phyloP scores from a whole-genome alignment of 2,329 filamentous ascomycete genomes.

The Amylocarpus encephaloides region DNA sequence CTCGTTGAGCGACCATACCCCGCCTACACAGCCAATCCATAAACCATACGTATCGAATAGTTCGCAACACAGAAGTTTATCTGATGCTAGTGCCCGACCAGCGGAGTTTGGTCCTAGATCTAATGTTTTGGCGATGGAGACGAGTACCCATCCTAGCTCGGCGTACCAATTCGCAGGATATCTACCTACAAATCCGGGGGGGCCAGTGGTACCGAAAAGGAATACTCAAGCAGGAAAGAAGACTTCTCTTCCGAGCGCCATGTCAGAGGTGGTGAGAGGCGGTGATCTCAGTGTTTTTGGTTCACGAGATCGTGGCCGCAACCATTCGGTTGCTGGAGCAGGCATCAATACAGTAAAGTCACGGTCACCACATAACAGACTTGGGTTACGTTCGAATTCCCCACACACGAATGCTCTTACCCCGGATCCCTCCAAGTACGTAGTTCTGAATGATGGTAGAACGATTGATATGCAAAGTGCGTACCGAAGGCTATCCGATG shows the following conservation, averaged over 20 bases:
- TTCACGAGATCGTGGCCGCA: slow-evolving; percentile 22
- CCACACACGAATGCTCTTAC: slow-evolving; percentile 14
- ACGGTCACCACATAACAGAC: slow-evolving; percentile 28
- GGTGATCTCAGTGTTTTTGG: slow-evolving; percentile 43
- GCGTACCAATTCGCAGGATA: slow-evolving; percentile 59
- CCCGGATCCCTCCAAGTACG: slow-evolving; percentile 29
- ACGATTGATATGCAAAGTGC: slow-evolving; percentile 62
- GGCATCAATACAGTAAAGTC: slow-evolving; percentile 23
- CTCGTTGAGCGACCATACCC: slow-evolving; percentile 41
- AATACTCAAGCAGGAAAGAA: slow-evolving; percentile 42
- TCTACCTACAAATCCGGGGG: slow-evolving; percentile 42
- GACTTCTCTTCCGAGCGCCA: slow-evolving; percentile 33
- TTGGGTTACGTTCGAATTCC: slow-evolving; percentile 27
- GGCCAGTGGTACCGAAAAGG: slow-evolving; percentile 41
- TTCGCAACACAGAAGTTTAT: slow-evolving; percentile 41
- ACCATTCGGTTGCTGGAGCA: slow-evolving; percentile 21
- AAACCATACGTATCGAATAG: slow-evolving; percentile 29
- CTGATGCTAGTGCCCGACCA: slow-evolving; percentile 45
- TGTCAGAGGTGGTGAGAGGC: slow-evolving; percentile 50
- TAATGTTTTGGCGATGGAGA: slow-evolving; percentile 21
- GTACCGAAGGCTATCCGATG: slow-evolving; percentile 66
- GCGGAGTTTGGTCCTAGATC: slow-evolving; percentile 40
- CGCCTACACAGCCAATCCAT: slow-evolving; percentile 38
- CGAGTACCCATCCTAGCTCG: slow-evolving; percentile 38
- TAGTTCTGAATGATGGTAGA: slow-evolving; percentile 54